phyloP scores from a whole-genome alignment of 2,329 filamentous ascomycete species.

The Phoma sp. region DNA sequence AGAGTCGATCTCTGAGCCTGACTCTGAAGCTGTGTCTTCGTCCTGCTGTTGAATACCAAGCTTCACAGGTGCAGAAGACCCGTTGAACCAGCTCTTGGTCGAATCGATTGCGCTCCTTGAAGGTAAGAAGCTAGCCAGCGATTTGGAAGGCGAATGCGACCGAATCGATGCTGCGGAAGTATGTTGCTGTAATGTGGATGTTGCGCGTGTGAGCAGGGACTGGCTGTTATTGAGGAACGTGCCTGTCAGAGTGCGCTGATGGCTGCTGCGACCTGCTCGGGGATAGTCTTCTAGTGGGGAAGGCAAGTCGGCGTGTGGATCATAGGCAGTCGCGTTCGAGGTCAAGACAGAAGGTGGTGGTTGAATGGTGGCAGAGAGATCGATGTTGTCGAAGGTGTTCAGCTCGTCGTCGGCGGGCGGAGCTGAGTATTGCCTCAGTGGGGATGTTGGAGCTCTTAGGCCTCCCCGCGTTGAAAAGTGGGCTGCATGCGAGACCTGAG shows the following conservation, averaged over 20 bases:
- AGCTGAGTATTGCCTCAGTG: slow-evolving; percentile 33
- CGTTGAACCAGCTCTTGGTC: slow-evolving; percentile 60
- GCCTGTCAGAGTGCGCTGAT: slow-evolving; percentile 45
- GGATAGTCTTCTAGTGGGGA: slow-evolving; percentile 39
- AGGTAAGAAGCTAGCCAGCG: slow-evolving; percentile 49
- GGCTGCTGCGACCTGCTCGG: slow-evolving; percentile 27
- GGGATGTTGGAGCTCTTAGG: slow-evolving; percentile 21
- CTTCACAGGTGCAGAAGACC: slow-evolving; percentile 58
- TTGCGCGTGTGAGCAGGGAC: slow-evolving; percentile 38
- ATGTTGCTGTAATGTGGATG: slow-evolving; percentile 47
- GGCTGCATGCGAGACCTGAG: slow-evolving; percentile 39
- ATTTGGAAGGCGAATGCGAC: slow-evolving; percentile 47
- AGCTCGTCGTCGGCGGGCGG: slow-evolving; percentile 27
- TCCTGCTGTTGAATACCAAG: slow-evolving; percentile 47
- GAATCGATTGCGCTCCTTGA: slow-evolving; percentile 40
- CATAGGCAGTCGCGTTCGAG: slow-evolving; percentile 40
- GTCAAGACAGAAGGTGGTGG: slow-evolving; percentile 46
- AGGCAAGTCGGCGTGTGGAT: slow-evolving; percentile 37
- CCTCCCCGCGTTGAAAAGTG: slow-evolving; percentile 37
- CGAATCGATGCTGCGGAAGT: slow-evolving; percentile 46
- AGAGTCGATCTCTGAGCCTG: slow-evolving; percentile 33
- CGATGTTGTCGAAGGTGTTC: slow-evolving; percentile 42
- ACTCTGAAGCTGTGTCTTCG: slow-evolving; percentile 38
- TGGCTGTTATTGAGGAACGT: slow-evolving; percentile 47
- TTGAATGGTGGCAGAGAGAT: slow-evolving; percentile 38